These are phyloP conservation scores for Diaporthe vexans DNA, from an alignment of 2,329 filamentous ascomycete species.

Conservation along the genomic window DNA sequence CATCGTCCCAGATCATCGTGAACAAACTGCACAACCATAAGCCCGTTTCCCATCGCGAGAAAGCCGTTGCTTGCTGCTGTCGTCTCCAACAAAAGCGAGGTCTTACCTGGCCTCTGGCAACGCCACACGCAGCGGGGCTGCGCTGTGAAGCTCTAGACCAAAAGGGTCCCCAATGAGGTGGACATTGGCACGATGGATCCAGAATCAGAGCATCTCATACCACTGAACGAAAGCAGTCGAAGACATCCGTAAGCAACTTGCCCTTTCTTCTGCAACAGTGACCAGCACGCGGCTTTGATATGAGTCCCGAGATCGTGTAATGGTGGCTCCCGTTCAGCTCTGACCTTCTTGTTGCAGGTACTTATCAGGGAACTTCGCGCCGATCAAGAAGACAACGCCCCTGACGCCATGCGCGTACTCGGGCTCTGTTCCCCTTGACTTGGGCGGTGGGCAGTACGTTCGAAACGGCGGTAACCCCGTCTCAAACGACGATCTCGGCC, in stretches of 20 bases:
- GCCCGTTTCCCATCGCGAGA: background rate
- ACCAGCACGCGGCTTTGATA: too few relatives aligned
- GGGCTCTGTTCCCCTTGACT: conserved; percentile 73
- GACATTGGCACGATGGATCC: background rate
- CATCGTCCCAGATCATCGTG: background rate
- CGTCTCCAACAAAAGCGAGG: background rate
- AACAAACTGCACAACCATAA: background rate
- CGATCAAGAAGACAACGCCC: conserved; percentile 67
- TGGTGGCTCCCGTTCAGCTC: too few relatives aligned
- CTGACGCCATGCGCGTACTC: conserved; percentile 70
- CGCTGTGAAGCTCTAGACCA: background rate
- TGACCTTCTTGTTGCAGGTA: conserved; percentile 58
- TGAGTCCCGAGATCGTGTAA: too few relatives aligned
- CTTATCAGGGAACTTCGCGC: conserved; percentile 78
- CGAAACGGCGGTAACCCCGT: conserved; percentile 80
- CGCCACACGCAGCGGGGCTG: conserved; percentile 20
- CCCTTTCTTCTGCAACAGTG: too few relatives aligned
- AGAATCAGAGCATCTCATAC: conserved; percentile 4
- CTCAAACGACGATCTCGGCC: conserved; percentile 69
- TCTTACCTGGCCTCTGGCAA: background rate
- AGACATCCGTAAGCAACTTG: conserved; percentile 28
- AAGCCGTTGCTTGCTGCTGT: background rate
- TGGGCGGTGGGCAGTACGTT: conserved; percentile 78
- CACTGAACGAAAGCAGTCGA: background rate
- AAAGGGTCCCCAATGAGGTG: background rate